Percentiles rank a stretch among this genome's conserved stretches.
Conservation (phyloP, 2,329 filamentous ascomycete genomes). For the Xylariaceae sp. region DNA sequence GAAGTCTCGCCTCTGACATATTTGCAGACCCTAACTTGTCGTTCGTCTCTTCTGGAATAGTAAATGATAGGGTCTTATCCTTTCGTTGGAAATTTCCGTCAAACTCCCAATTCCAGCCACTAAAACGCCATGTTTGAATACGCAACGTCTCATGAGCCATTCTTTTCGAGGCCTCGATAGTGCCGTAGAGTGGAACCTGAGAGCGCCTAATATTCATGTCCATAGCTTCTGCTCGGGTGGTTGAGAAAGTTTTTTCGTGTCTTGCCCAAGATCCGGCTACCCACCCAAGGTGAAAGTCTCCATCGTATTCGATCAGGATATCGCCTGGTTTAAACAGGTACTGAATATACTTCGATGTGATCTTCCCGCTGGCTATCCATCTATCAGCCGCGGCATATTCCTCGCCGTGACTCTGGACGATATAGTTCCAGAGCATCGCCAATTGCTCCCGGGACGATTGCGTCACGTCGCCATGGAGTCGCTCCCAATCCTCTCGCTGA, state of each 20-base stretch:
- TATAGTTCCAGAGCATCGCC: constrained; percentile 2
- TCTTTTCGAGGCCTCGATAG: background rate
- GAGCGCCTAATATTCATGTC: background rate
- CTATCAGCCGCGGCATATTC: constrained; percentile 1
- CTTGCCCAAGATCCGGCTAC: background rate
- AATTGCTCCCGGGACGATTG: background rate
- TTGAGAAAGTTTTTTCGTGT: background rate
- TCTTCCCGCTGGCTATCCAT: background rate
- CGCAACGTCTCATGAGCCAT: background rate
- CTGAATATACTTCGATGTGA: background rate
- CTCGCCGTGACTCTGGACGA: constrained; percentile 2
- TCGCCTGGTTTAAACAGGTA: background rate
- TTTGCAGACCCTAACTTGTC: too few species aligned
- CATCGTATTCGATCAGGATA: background rate
- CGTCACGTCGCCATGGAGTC: background rate
- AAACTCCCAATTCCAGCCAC: background rate
- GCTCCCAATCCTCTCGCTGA: too few species aligned
- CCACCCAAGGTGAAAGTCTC: background rate
- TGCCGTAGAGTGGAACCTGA: background rate
- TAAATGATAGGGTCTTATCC: background rate
- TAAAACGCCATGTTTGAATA: background rate
- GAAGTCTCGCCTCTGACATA: too few species aligned
- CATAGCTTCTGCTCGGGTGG: too few species aligned
- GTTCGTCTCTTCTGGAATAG: background rate
- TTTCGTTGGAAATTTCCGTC: background rate